Conservation (phyloP, 2,329 filamentous ascomycete species). For the Penicillium corylophilum region DNA sequence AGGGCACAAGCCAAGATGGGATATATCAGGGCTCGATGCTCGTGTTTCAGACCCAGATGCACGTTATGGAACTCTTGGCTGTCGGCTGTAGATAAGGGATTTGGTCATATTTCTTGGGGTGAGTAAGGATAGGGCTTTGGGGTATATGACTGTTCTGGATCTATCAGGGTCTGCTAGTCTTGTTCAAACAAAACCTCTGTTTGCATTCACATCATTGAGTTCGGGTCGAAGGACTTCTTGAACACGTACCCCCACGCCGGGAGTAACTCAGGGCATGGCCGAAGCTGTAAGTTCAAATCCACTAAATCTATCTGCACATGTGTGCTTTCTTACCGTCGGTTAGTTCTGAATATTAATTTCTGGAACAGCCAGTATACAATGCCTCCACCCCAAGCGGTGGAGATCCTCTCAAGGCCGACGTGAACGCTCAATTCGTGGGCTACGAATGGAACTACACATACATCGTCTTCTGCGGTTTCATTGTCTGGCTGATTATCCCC, state of each 20-base stretch:
- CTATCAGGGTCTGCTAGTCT: no score
- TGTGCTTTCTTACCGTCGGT: not conserved
- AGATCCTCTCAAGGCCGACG: conserved; percentile 53
- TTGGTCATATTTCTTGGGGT: not conserved
- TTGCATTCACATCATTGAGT: no score
- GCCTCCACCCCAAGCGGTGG: conserved; percentile 52
- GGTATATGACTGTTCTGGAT: not conserved
- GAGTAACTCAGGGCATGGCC: conserved; percentile 3
- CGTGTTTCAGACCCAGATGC: not conserved
- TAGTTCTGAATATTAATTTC: not conserved
- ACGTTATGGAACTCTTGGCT: not conserved
- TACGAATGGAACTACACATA: conserved; percentile 63
- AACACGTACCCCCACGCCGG: no score
- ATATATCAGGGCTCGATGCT: not conserved
- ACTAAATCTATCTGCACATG: not conserved
- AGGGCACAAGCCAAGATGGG: not conserved
- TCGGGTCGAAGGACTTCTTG: no score
- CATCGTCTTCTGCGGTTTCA: conserved; percentile 55
- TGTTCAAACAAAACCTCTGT: no score
- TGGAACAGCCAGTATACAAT: conserved; percentile 33
- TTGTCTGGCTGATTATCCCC: conserved; percentile 67
- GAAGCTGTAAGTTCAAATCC: conserved; percentile 5
- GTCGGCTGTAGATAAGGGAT: conserved; percentile 1
- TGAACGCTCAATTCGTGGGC: conserved; percentile 59
- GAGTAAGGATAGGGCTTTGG: not conserved